phyloP scores from a whole-genome alignment of 192 early-diverging fungal species.

The Chytriomyces sp. region DNA sequence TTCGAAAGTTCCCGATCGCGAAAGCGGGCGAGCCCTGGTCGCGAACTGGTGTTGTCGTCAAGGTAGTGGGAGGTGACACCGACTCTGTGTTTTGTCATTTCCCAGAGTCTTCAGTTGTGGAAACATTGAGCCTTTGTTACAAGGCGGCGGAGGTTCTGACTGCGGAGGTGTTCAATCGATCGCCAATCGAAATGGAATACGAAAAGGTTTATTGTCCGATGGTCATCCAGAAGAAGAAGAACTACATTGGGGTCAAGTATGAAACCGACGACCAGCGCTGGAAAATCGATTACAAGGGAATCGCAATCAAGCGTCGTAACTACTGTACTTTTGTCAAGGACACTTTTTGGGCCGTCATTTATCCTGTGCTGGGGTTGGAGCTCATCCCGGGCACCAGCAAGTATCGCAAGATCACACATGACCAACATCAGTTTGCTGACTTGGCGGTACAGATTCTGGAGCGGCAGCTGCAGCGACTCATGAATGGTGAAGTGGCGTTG shows the following conservation, averaged over 20 bases:
- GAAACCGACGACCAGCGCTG: not conserved
- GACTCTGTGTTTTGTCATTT: conserved; percentile 1
- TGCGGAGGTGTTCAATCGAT: not conserved
- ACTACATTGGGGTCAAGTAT: not conserved
- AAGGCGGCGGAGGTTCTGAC: not conserved
- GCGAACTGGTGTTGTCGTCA: no score
- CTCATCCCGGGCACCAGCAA: no score
- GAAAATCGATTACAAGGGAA: conserved; percentile 1
- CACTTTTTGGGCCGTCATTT: conserved; percentile 4
- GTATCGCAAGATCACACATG: no score
- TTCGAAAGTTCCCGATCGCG: no score
- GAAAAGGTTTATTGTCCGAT: conserved; percentile 4
- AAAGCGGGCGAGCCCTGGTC: no score
- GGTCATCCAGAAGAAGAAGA: conserved; percentile 5
- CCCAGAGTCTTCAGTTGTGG: not conserved
- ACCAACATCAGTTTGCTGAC: no score
- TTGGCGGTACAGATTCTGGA: no score
- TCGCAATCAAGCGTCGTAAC: conserved; percentile 5
- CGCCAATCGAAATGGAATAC: conserved; percentile 13
- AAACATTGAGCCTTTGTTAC: not conserved
- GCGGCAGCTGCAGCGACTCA: no score
- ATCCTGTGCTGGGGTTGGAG: no score
- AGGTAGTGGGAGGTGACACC: no score
- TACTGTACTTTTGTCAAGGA: not conserved
- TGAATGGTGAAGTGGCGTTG: no score